These are phyloP conservation scores for Dactylellina sp. DNA, from an alignment of 2,329 filamentous ascomycete species.

Conservation along the genomic window DNA sequence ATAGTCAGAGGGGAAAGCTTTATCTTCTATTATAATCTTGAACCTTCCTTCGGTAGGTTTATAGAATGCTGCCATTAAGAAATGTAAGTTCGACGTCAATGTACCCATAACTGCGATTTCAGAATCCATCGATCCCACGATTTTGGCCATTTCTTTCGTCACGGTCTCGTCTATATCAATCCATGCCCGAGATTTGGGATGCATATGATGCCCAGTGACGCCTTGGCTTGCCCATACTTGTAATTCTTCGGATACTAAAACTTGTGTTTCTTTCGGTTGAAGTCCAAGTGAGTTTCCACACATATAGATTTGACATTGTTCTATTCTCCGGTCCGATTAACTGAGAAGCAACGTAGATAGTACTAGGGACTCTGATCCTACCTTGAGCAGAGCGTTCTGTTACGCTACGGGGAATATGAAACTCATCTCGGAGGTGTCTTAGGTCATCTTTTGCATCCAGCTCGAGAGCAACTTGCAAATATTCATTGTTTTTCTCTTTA, in stretches of 20 bases:
- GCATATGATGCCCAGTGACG: constrained; percentile 83
- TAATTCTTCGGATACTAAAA: constrained; percentile 78
- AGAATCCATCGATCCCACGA: constrained; percentile 78
- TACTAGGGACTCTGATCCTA: not conserved
- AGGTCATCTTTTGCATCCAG: constrained; percentile 74
- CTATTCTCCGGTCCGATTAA: not conserved
- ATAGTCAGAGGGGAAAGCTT: constrained; percentile 89
- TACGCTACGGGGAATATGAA: constrained; percentile 73
- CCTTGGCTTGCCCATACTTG: constrained; percentile 86
- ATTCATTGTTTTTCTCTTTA: not conserved
- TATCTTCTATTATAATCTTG: constrained; percentile 89
- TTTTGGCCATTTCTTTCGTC: constrained; percentile 74
- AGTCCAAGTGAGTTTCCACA: constrained; percentile 90
- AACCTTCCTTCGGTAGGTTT: constrained; percentile 71
- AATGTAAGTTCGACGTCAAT: constrained; percentile 81
- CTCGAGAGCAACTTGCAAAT: constrained; percentile 62
- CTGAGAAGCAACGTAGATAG: not conserved
- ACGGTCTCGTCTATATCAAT: constrained; percentile 82
- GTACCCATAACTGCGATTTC: constrained; percentile 92
- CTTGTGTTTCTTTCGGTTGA: constrained; percentile 76
- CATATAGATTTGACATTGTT: constrained; percentile 73
- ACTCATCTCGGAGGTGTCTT: constrained; percentile 74
- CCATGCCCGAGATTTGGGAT: constrained; percentile 78
- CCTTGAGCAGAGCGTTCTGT: constrained; percentile 48
- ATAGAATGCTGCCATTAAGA: constrained; percentile 88